Conservation (phyloP, 73 alveolate species). For the Stentor roeselii region DNA sequence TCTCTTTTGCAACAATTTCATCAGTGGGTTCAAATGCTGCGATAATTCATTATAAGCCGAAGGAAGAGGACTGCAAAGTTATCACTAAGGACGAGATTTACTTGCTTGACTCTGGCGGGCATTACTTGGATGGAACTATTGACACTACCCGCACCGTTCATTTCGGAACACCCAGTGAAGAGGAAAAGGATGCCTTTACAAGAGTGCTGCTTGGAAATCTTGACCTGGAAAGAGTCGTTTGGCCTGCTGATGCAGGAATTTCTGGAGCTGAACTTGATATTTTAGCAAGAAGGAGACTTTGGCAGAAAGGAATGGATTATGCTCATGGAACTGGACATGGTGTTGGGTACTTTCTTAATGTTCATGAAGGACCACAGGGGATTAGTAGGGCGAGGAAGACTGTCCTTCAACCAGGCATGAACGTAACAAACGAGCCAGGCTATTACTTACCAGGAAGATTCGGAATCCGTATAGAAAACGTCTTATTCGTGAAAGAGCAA, state of each 20-base stretch:
- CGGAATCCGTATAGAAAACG: slow-evolving; percentile 95
- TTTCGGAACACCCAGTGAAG: slow-evolving; percentile 79
- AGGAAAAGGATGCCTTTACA: slow-evolving; percentile 83
- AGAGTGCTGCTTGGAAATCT: slow-evolving; percentile 91
- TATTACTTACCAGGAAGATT: slow-evolving; percentile 84
- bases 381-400: slow-evolving; percentile 45
- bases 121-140: slow-evolving; percentile 98
- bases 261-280: slow-evolving; percentile 83
- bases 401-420: slow-evolving; percentile 63
- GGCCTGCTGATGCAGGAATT: slow-evolving; percentile 63
- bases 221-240: slow-evolving; percentile 81
- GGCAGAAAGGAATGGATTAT: slow-evolving; percentile 92
- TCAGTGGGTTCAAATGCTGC: slow-evolving; percentile 97
- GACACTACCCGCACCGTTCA: slow-evolving; percentile 98
- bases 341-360: slow-evolving; percentile 95
- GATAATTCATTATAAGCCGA: slow-evolving; percentile 94
- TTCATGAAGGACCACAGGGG: slow-evolving; percentile 98
- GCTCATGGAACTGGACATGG: slow-evolving; percentile 99
- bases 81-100: slow-evolving; percentile 66
- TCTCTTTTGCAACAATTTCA: slow-evolving; percentile 92
- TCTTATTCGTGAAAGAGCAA: slow-evolving; percentile 64
- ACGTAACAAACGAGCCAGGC: slow-evolving; percentile 86
- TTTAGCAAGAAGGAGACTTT: slow-evolving; percentile 89
- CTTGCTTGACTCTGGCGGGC: slow-evolving; percentile 97
- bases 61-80: slow-evolving; percentile 52